Conservation (phyloP, 2,329 filamentous ascomycete genomes). For the Penicillium sumatraense region DNA sequence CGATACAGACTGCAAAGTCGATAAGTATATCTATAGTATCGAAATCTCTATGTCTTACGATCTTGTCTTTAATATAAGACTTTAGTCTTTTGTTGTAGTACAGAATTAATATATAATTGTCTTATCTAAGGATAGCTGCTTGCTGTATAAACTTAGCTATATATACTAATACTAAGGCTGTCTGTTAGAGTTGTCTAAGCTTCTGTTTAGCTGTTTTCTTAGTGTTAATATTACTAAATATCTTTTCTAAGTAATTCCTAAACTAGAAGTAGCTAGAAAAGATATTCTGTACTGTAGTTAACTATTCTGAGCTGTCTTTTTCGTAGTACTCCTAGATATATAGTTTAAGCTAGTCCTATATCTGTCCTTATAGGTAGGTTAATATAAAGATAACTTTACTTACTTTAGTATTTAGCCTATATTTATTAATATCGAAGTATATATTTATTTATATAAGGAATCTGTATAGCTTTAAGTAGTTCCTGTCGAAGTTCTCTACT, state of each 20-base stretch:
- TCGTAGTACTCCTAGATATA: neutral
- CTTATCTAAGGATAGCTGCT: neutral
- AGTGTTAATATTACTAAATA: neutral
- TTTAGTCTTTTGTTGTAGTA: neutral
- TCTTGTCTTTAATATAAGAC: neutral
- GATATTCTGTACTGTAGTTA: neutral
- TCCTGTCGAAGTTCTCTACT: neutral
- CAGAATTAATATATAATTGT: neutral
- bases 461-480: neutral
- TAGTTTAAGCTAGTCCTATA: neutral
- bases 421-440: neutral
- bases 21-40: neutral
- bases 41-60: neutral
- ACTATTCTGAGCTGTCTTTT: neutral
- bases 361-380: neutral
- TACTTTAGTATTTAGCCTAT: neutral
- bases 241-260: neutral
- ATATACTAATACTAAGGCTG: neutral
- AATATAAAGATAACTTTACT: neutral
- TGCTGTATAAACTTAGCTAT: neutral
- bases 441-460: neutral
- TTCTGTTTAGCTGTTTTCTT: neutral
- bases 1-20: neutral
- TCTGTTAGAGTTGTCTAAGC: neutral
- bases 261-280: neutral